These are phyloP conservation scores for Lichtheimia ornata DNA, from an alignment of 371 early-diverging fungal genomes.

Conservation along the genomic window DNA sequence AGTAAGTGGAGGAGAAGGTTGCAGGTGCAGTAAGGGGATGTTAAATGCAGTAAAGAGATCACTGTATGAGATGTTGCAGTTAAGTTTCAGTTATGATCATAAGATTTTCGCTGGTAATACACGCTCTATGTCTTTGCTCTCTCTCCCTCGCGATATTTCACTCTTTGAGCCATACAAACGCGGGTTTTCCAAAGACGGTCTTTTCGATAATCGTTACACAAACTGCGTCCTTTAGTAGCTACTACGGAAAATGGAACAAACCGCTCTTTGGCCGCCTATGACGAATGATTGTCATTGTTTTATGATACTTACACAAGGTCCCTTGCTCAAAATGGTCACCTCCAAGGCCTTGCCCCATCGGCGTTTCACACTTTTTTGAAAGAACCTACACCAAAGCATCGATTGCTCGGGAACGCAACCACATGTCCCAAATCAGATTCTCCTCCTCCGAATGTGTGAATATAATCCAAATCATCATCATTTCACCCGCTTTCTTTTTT, in stretches of 20 bases:
- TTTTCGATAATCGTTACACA: conserved; percentile 8
- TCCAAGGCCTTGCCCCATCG: conserved; percentile 9
- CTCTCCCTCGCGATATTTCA: too few species aligned
- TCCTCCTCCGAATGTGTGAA: conserved; percentile 10
- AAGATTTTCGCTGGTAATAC: neutral
- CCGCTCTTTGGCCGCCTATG: neutral
- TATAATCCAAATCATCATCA: neutral
- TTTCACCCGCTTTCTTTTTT: conserved; percentile 2
- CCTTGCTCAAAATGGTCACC: too few species aligned
- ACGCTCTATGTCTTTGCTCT: too few species aligned
- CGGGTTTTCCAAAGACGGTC: conserved; percentile 15
- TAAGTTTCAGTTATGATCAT: conserved; percentile 6
- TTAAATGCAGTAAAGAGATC: neutral
- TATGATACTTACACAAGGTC: neutral
- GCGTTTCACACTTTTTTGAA: conserved; percentile 5
- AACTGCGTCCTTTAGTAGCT: neutral
- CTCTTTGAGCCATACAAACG: neutral
- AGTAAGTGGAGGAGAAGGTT: too few species aligned
- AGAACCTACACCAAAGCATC: neutral
- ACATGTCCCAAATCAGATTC: conserved; percentile 1
- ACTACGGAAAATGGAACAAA: conserved; percentile 16
- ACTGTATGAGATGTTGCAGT: neutral
- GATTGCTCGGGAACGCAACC: conserved; percentile 7
- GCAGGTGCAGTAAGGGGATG: too few species aligned
- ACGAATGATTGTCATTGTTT: neutral